A percentile compares a stretch with the other conserved stretches of the same genome.
phyloP scores from a whole-genome alignment of 352 stramenopile species.

The Peronospora belbahrii region DNA sequence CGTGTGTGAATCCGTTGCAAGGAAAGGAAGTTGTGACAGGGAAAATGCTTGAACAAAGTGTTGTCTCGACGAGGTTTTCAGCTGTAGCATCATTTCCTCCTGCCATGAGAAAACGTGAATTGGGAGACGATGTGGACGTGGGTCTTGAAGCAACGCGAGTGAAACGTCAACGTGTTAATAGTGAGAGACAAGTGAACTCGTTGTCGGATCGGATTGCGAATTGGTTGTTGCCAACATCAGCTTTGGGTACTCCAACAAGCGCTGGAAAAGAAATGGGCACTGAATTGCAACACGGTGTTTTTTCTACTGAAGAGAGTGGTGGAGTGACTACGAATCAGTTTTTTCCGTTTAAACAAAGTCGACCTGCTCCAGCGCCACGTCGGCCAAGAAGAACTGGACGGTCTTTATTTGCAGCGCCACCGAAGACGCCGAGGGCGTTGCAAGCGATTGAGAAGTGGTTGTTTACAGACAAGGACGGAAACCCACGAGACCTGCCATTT shows the following conservation, averaged over 20 bases:
- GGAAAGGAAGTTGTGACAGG: slow-evolving; percentile 36
- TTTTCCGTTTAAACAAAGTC: slow-evolving; percentile 33
- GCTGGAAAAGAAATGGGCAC: slow-evolving; percentile 8
- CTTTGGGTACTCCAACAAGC: slow-evolving; percentile 1
- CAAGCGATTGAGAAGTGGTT: slow-evolving; percentile 51
- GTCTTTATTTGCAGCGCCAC: slow-evolving; percentile 1
- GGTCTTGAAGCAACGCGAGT: slow-evolving; percentile 19
- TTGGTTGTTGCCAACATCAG: slow-evolving; percentile 40
- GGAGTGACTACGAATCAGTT: slow-evolving; percentile 15
- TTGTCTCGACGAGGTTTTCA: slow-evolving; percentile 32
- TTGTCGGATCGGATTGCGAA: slow-evolving; percentile 45
- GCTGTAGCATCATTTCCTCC: slow-evolving; percentile 34
- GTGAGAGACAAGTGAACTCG: slow-evolving; percentile 33
- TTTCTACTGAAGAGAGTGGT: slow-evolving; percentile 5
- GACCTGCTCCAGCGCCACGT: slow-evolving; percentile 9
- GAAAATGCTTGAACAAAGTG: slow-evolving; percentile 18
- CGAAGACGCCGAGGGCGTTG: slow-evolving; percentile 27
- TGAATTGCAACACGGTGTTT: neutral
- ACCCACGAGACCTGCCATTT: slow-evolving; percentile 24
- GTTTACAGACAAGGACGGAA: slow-evolving; percentile 40
- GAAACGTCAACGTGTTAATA: slow-evolving; percentile 40
- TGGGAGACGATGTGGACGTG: slow-evolving; percentile 15
- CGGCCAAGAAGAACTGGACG: slow-evolving; percentile 17
- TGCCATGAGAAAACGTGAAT: slow-evolving; percentile 30
- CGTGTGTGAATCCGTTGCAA: slow-evolving; percentile 27